phyloP scores from a whole-genome alignment of 1,139 yeast species.

The Zygoascus sp. region DNA sequence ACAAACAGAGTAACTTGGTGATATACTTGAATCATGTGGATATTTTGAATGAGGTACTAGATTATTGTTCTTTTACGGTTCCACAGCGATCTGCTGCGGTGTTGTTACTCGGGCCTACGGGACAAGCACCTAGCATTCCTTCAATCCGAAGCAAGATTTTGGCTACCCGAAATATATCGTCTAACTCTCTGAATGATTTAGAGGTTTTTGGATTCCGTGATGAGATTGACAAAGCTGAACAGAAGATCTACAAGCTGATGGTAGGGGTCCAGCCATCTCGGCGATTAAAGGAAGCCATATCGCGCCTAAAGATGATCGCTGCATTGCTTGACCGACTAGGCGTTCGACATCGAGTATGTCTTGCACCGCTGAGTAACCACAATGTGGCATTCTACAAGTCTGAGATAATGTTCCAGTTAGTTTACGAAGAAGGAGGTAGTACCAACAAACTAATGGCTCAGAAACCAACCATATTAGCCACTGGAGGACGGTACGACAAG shows the following conservation, averaged over 20 bases:
- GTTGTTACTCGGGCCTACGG: conserved; percentile 67
- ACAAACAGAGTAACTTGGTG: conserved; percentile 49
- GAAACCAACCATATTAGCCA: conserved; percentile 51
- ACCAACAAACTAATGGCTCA: conserved; percentile 19
- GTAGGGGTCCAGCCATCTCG: conserved; percentile 64
- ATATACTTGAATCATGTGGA: conserved; percentile 77
- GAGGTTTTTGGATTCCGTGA: conserved; percentile 73
- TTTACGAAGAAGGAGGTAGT: conserved; percentile 46
- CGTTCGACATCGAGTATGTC: conserved; percentile 45
- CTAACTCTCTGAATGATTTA: conserved; percentile 76
- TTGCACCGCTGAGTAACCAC: conserved; percentile 77
- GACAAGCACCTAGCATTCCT: conserved; percentile 61
- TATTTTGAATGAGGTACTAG: conserved; percentile 66
- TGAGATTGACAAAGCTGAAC: conserved; percentile 59
- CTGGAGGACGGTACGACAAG: conserved; percentile 89
- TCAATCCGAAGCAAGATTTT: conserved; percentile 64
- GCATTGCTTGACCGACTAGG: conserved; percentile 55
- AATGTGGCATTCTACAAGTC: conserved; percentile 71
- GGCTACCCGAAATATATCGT: conserved; percentile 68
- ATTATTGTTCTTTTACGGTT: conserved; percentile 71
- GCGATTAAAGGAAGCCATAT: conserved; percentile 58
- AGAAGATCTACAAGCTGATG: conserved; percentile 63
- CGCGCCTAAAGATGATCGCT: conserved; percentile 55
- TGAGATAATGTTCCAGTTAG: conserved; percentile 85
- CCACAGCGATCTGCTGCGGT: conserved; percentile 67